These are phyloP conservation scores for Aurantiochytrium sp. DNA, from an alignment of 108 stramenopile species.

Conservation along the genomic window DNA sequence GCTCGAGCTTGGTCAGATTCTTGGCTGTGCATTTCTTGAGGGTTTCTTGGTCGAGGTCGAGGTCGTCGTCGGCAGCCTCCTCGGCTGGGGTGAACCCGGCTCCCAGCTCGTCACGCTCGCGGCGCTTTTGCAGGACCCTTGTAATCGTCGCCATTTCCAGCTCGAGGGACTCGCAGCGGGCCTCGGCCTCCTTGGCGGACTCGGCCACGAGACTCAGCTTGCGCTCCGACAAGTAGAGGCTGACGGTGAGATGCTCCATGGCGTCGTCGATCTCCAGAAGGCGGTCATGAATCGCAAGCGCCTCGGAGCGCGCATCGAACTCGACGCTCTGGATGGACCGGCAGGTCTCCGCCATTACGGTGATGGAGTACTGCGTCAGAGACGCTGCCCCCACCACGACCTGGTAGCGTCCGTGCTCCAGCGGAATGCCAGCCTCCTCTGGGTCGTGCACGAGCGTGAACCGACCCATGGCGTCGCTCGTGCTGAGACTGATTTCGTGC, in stretches of 20 bases:
- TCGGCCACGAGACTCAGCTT: constrained; percentile 37
- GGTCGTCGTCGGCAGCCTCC: background rate
- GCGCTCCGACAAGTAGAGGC: constrained; percentile 42
- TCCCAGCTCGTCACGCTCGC: constrained; percentile 35
- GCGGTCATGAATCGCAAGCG: background rate
- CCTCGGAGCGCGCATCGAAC: background rate
- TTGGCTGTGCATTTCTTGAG: background rate
- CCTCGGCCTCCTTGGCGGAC: constrained; percentile 44
- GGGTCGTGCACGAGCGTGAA: constrained; percentile 44
- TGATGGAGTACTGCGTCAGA: constrained; percentile 35
- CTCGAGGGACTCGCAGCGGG: constrained; percentile 30
- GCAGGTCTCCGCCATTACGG: constrained; percentile 25
- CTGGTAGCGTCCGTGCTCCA: constrained; percentile 37
- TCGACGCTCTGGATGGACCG: background rate
- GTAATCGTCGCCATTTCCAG: constrained; percentile 23
- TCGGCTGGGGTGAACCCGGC: background rate
- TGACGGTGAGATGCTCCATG: constrained; percentile 33
- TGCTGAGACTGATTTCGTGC: constrained; percentile 21
- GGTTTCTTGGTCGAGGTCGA: background rate
- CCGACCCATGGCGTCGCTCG: constrained; percentile 35
- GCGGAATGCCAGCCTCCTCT: constrained; percentile 25
- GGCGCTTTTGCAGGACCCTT: constrained; percentile 28
- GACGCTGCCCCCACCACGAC: constrained; percentile 46
- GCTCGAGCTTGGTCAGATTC: constrained; percentile 34
- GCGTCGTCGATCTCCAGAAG: background rate